Evolutionary conservation across 768 basidiomycete species (phyloP).

Genomic region (Suillus paluster): DNA sequence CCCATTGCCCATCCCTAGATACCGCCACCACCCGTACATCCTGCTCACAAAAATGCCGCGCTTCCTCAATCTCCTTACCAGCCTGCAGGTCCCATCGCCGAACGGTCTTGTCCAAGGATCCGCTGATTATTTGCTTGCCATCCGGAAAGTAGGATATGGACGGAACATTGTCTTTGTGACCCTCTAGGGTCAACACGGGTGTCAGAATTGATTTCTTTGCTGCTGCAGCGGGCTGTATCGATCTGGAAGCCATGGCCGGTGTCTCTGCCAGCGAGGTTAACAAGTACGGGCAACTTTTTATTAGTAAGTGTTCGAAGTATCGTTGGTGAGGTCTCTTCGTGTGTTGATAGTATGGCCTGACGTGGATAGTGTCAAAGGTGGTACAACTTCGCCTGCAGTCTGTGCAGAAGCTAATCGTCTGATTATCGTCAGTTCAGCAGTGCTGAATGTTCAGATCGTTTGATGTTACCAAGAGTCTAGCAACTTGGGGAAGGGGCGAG

Average conservation of each 20-base stretch:
- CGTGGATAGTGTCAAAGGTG: background rate
- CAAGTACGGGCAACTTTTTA: background rate
- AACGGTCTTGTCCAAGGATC: background rate
- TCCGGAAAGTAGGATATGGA: background rate
- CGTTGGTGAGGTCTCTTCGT: background rate
- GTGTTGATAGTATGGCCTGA: background rate
- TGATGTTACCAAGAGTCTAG: background rate
- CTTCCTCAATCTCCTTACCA: background rate
- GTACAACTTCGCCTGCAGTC: background rate
- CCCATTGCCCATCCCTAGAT: constrained; percentile 1
- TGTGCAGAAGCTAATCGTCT: background rate
- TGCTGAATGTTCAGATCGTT: background rate
- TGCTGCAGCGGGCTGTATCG: too few species aligned
- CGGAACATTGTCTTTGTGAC: background rate
- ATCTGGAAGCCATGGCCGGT: background rate
- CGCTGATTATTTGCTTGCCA: background rate
- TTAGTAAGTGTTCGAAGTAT: background rate
- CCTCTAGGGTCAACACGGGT: background rate
- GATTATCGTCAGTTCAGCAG: background rate
- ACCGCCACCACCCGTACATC: background rate
- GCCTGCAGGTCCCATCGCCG: background rate
- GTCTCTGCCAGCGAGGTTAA: background rate
- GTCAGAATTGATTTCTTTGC: background rate
- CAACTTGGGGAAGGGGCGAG: background rate
- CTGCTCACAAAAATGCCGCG: background rate